Conservation (phyloP, 306 rosid species). For the Lathyrus sativus region DNA sequence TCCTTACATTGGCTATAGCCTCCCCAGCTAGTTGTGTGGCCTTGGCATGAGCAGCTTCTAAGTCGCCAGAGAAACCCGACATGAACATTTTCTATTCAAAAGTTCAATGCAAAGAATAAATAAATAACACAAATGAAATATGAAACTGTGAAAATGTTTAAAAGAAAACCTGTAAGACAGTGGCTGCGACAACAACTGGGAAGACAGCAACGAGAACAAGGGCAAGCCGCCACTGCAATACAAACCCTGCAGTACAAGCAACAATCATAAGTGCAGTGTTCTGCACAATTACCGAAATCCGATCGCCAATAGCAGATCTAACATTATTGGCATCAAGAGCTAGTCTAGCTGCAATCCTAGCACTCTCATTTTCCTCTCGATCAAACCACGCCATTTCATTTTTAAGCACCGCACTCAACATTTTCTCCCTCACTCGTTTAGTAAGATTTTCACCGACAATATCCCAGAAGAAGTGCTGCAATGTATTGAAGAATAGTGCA, state of each 20-base stretch:
- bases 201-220: conserved; percentile 93
- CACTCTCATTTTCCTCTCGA: conserved; percentile 96
- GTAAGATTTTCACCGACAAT: conserved; percentile 92
- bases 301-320: conserved; percentile 91
- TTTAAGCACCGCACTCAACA: conserved; percentile 72
- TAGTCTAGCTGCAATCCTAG: conserved; percentile 79
- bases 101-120: not conserved
- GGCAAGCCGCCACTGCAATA: conserved; percentile 95
- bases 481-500: conserved; percentile 87
- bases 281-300: conserved; percentile 92
- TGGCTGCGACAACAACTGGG: conserved; percentile 98
- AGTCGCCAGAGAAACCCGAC: conserved; percentile 98
- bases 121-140: too few species aligned
- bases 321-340: conserved; percentile 93
- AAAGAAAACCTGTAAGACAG: conserved; percentile 79
- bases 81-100: conserved; percentile 87
- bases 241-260: conserved; percentile 92
- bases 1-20: conserved; percentile 93
- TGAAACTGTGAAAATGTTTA: too few species aligned
- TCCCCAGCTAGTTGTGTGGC: conserved; percentile 97
- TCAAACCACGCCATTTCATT: conserved; percentile 99
- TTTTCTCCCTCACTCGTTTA: conserved; percentile 86
- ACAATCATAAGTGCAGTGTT: conserved; percentile 91
- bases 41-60: conserved; percentile 89
- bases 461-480: conserved; percentile 98